Evolutionary conservation across 345 rosid genomes (phyloP).

Genomic region (Diplotaxis tenuifolia): DNA sequence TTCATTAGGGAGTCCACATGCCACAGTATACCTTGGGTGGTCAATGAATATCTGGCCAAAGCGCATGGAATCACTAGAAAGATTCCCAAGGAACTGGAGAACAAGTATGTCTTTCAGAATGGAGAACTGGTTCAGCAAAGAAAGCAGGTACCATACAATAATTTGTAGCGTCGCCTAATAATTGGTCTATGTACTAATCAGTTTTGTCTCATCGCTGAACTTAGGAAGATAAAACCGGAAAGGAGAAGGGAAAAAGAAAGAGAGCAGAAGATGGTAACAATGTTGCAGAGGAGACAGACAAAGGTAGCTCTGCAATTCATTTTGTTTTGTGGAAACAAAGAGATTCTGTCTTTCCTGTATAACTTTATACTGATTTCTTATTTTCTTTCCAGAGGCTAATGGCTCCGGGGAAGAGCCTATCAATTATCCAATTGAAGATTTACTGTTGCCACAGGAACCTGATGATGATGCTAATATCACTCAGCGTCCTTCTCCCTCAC

Average conservation of each 20-base stretch:
- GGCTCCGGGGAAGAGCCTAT: conserved; percentile 43
- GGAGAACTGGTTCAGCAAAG: conserved; percentile 63
- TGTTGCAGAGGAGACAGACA: conserved; percentile 36
- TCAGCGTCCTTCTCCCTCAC: conserved; percentile 71
- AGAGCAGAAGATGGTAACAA: conserved; percentile 51
- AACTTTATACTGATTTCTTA: conserved; percentile 9
- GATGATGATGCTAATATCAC: conserved; percentile 74
- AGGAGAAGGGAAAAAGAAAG: conserved; percentile 55
- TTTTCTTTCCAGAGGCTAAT: conserved; percentile 49
- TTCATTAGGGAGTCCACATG: conserved; percentile 90
- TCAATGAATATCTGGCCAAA: conserved; percentile 64
- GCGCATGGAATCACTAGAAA: conserved; percentile 64
- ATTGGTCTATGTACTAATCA: conserved; percentile 5
- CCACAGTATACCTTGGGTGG: conserved; percentile 83
- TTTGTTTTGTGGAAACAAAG: background rate
- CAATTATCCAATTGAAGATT: conserved; percentile 92
- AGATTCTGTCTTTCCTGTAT: background rate
- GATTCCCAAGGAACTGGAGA: conserved; percentile 60
- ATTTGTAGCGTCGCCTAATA: conserved; percentile 6
- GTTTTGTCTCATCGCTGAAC: conserved; percentile 12
- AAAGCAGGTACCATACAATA: conserved; percentile 36
- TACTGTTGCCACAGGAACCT: conserved; percentile 61
- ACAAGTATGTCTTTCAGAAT: conserved; percentile 53
- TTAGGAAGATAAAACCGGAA: conserved; percentile 53
- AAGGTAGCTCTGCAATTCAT: conserved; percentile 28